Percentiles rank a stretch among this genome's conserved stretches.
These are phyloP conservation scores for Trichoderma sp. DNA, from an alignment of 2,329 filamentous ascomycete species.

Conservation along the genomic window DNA sequence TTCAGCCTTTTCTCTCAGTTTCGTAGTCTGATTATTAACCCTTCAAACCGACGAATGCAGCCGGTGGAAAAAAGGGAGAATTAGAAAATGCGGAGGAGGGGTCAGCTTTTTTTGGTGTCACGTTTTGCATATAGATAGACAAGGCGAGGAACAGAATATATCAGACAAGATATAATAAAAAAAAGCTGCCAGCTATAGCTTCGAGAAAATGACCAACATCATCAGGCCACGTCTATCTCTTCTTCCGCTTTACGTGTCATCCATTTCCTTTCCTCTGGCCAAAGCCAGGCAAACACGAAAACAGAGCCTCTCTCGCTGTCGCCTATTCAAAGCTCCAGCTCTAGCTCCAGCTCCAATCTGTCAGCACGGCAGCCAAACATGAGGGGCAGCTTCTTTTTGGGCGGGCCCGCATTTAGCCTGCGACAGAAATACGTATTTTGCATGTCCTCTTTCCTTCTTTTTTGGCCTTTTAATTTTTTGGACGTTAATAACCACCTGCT, in stretches of 20 bases:
- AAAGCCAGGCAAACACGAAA: neutral
- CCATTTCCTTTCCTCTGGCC: neutral
- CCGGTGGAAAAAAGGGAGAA: neutral
- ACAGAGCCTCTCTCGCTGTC: neutral
- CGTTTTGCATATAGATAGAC: neutral
- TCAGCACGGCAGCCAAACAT: neutral
- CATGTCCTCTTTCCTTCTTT: neutral
- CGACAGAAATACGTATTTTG: neutral
- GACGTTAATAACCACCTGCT: neutral
- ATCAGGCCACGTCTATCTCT: slow-evolving; percentile 6
- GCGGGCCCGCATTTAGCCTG: slow-evolving; percentile 10
- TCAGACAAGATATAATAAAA: neutral
- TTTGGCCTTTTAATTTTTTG: neutral
- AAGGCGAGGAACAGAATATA: neutral
- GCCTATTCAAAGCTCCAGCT: neutral
- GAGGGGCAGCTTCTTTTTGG: slow-evolving; percentile 6
- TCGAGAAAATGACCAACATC: neutral
- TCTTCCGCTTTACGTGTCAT: neutral
- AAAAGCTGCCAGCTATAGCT: slow-evolving; percentile 10
- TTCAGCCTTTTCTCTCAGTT: neutral
- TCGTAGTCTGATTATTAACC: neutral
- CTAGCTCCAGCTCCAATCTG: neutral
- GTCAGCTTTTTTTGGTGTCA: neutral
- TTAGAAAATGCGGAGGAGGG: neutral
- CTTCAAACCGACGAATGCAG: neutral